phyloP scores from a whole-genome alignment of 208 protist species.

The Naegleria lovaniensis region DNA sequence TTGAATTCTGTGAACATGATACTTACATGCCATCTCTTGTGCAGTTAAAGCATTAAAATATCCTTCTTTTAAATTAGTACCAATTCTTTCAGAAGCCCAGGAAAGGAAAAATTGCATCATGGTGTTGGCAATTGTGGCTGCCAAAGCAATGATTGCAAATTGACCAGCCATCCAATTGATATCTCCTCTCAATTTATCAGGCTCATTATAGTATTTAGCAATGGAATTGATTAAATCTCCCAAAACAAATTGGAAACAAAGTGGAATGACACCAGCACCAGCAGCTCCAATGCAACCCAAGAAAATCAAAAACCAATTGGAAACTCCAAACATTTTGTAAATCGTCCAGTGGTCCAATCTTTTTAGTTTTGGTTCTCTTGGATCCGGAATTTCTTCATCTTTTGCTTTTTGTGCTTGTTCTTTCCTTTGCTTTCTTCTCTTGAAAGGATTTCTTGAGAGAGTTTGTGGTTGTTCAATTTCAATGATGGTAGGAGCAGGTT shows the following conservation, averaged over 20 bases:
- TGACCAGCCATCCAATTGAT: background rate
- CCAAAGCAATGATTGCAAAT: background rate
- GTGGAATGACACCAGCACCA: background rate
- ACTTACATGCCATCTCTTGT: background rate
- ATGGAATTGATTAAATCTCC: slow-evolving; percentile 7
- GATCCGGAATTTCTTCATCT: background rate
- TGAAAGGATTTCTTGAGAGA: background rate
- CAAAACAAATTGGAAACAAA: background rate
- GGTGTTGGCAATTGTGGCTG: background rate
- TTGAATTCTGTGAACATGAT: no score
- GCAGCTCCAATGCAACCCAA: background rate
- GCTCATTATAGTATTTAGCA: background rate
- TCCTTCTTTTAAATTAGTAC: background rate
- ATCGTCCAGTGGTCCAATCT: background rate
- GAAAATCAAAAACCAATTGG: background rate
- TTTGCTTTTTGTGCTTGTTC: background rate
- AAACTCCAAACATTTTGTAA: background rate
- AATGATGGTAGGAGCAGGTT: background rate
- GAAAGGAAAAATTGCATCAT: background rate
- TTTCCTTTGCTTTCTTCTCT: background rate
- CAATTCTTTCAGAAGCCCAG: background rate
- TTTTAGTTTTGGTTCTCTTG: background rate
- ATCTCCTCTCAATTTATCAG: background rate
- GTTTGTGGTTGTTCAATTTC: background rate
- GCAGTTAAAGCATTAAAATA: background rate